Percentiles rank a stretch among this genome's conserved stretches.
Conservation (phyloP, 2,329 filamentous ascomycete species). For the Aspergillus sp. region DNA sequence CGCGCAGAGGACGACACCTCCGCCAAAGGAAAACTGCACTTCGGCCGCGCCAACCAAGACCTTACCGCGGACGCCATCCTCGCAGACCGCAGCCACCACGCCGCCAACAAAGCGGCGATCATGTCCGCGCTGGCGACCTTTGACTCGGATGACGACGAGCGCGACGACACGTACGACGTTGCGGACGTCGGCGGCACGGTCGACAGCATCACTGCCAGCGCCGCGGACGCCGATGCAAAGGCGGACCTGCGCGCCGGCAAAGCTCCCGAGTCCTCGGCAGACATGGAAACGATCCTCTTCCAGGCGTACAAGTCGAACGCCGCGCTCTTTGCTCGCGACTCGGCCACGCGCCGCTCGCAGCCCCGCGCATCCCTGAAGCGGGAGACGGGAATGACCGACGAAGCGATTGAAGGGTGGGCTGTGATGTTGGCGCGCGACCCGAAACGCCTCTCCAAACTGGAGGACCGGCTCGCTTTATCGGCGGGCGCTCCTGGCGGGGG, state of each 20-base stretch:
- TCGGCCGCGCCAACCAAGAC: constrained; percentile 65
- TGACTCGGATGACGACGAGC: constrained; percentile 91
- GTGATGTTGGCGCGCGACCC: constrained; percentile 78
- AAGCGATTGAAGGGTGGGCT: constrained; percentile 91
- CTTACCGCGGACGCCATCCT: constrained; percentile 71
- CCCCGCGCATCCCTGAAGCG: constrained; percentile 63
- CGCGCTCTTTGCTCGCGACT: constrained; percentile 68
- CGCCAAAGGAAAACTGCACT: constrained; percentile 61
- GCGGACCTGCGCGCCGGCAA: constrained; percentile 47
- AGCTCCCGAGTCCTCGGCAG: constrained; percentile 28
- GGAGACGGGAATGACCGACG: constrained; percentile 86
- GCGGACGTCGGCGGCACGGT: constrained; percentile 89
- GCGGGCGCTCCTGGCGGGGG: constrained; percentile 46
- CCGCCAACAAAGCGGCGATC: constrained; percentile 79
- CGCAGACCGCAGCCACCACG: constrained; percentile 57
- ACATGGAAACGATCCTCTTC: constrained; percentile 69
- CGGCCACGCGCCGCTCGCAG: constrained; percentile 63
- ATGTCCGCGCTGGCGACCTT: constrained; percentile 84
- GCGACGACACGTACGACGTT: constrained; percentile 93
- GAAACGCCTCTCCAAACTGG: constrained; percentile 64
- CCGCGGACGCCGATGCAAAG: constrained; percentile 49
- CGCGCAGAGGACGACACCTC: constrained; percentile 43
- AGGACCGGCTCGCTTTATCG: constrained; percentile 66
- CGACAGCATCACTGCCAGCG: constrained; percentile 54
- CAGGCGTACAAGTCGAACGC: constrained; percentile 64